phyloP scores from a whole-genome alignment of 2,329 filamentous ascomycete species.

The Pseudogymnoascus sp. region DNA sequence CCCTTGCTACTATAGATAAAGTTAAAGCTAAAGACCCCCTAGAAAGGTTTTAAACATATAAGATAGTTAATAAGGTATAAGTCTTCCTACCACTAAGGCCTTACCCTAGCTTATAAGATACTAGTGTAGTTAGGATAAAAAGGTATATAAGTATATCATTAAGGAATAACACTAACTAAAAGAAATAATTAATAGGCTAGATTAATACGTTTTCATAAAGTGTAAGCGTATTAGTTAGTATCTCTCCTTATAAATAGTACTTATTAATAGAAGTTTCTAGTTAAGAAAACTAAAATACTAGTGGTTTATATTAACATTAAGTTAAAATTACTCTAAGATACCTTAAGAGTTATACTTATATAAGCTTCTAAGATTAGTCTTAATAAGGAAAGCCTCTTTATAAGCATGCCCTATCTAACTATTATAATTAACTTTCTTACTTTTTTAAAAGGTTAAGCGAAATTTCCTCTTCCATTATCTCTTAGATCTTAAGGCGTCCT shows the following conservation, averaged over 20 bases:
- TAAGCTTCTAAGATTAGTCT: constrained; percentile 7
- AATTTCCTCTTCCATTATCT: constrained; percentile 15
- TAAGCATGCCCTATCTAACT: constrained; percentile 1
- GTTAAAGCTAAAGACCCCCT: not conserved
- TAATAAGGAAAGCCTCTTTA: constrained; percentile 8
- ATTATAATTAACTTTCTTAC: constrained; percentile 1
- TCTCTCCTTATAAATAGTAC: not conserved
- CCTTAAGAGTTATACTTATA: constrained; percentile 10
- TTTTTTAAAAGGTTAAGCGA: constrained; percentile 13
- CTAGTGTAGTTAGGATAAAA: constrained; percentile 16
- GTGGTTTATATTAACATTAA: constrained; percentile 11
- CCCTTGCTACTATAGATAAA: constrained; percentile 1
- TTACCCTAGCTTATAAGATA: constrained; percentile 9
- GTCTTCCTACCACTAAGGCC: constrained; percentile 7
- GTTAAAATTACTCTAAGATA: constrained; percentile 7
- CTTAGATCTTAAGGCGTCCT: constrained; percentile 10
- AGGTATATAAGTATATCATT: constrained; percentile 6
- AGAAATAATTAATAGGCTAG: constrained; percentile 5
- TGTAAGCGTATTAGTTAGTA: constrained; percentile 12
- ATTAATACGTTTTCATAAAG: constrained; percentile 16
- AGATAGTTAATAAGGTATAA: constrained; percentile 16
- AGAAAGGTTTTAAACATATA: constrained; percentile 2
- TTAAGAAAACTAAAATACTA: constrained; percentile 9
- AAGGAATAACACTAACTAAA: constrained; percentile 4
- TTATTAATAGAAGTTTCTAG: constrained; percentile 1